Evolutionary conservation across 192 early-diverging fungal species (phyloP).

Genomic region (Backusella tarrabulga): DNA sequence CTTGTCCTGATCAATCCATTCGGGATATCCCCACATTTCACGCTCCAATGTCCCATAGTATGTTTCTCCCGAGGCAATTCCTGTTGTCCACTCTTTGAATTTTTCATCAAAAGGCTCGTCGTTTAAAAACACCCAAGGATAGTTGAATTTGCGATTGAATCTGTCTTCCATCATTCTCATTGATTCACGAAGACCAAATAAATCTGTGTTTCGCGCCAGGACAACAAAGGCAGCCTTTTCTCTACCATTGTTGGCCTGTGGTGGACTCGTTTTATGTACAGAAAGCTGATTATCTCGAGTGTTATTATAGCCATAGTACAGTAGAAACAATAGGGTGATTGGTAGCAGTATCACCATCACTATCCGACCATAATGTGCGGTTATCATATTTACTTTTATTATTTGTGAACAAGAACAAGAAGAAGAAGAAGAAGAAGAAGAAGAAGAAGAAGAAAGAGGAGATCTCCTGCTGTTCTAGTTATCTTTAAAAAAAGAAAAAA

Average conservation of each 20-base stretch:
- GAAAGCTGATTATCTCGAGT: not conserved
- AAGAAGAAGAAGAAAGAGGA: not conserved
- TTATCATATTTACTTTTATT: slow-evolving; percentile 5
- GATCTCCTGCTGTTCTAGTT: not conserved
- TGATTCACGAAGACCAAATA: slow-evolving; percentile 51
- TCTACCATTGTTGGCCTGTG: not conserved
- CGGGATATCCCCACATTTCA: slow-evolving; percentile 76
- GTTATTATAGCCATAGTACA: not conserved
- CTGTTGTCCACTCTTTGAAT: slow-evolving; percentile 56
- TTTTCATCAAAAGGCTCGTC: slow-evolving; percentile 68
- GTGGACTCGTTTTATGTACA: not conserved
- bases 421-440: not conserved
- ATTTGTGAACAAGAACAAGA: not conserved
- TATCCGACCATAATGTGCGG: slow-evolving; percentile 15
- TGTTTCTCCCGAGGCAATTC: slow-evolving; percentile 56
- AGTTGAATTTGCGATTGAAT: slow-evolving; percentile 76
- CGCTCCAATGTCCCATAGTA: slow-evolving; percentile 46
- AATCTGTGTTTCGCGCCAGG: slow-evolving; percentile 69
- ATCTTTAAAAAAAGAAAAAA: not conserved
- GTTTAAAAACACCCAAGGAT: slow-evolving; percentile 90
- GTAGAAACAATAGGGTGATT: not conserved
- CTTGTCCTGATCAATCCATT: slow-evolving; percentile 66
- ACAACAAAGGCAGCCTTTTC: slow-evolving; percentile 73
- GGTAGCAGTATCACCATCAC: slow-evolving; percentile 5
- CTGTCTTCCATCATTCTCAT: slow-evolving; percentile 74